Evolutionary conservation across 768 basidiomycete genomes (phyloP).

Genomic region (Leccinellum luteum): DNA sequence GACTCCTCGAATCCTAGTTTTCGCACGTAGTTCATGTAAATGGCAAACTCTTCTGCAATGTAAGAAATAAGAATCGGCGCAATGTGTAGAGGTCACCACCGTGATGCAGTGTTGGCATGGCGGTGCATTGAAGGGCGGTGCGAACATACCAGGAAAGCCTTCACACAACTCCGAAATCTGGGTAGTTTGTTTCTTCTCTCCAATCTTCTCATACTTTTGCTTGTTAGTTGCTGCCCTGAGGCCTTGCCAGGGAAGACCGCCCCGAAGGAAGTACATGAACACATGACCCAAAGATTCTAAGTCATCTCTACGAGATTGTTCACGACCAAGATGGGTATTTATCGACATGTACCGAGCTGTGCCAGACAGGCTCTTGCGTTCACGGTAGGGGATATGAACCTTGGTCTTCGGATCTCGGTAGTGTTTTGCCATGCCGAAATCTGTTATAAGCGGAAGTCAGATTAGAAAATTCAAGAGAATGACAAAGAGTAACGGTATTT

Average conservation of each 20-base stretch:
- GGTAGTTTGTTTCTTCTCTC: slow-evolving; percentile 97
- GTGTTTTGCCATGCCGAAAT: slow-evolving; percentile 99
- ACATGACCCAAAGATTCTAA: slow-evolving; percentile 97
- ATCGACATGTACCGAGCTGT: slow-evolving; percentile 99
- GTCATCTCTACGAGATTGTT: slow-evolving; percentile 93
- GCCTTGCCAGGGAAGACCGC: slow-evolving; percentile 97
- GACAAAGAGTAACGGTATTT: neutral
- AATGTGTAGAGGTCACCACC: neutral
- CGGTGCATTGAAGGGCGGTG: neutral
- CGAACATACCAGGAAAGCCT: slow-evolving; percentile 81
- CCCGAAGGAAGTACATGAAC: slow-evolving; percentile 98
- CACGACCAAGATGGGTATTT: slow-evolving; percentile 96
- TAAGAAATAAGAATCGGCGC: slow-evolving; percentile 2
- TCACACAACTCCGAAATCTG: slow-evolving; percentile 91
- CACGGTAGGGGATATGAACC: slow-evolving; percentile 98
- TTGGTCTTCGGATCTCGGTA: slow-evolving; percentile 98
- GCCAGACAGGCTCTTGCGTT: slow-evolving; percentile 93
- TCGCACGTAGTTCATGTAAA: slow-evolving; percentile 99
- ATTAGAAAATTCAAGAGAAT: slow-evolving; percentile 2
- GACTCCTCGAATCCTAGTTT: slow-evolving; percentile 97
- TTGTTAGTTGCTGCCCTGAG: slow-evolving; percentile 98
- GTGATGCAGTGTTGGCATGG: neutral
- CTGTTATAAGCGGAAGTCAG: slow-evolving; percentile 39
- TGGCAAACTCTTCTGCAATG: slow-evolving; percentile 81
- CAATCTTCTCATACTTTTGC: slow-evolving; percentile 99